Conservation (phyloP, 495 filamentous ascomycete genomes). For the Evansstolkia leycettana region DNA sequence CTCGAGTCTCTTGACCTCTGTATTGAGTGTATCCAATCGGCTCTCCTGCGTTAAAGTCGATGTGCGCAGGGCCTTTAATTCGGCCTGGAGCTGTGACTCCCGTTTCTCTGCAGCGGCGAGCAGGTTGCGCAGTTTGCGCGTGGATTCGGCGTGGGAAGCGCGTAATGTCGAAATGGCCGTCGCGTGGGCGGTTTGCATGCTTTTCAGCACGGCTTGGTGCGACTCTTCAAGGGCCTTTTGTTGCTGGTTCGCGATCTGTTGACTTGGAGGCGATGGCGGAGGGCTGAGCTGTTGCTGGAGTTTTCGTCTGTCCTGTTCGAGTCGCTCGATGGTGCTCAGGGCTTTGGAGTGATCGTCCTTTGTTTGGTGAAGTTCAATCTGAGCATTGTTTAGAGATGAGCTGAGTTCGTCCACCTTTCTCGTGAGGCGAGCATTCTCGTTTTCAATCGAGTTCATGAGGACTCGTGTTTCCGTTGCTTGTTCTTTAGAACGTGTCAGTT, state of each 20-base stretch:
- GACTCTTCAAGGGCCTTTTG: conserved; percentile 16
- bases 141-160: conserved; percentile 30
- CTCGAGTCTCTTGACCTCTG: conserved; percentile 22
- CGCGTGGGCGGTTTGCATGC: conserved; percentile 26
- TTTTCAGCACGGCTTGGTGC: conserved; percentile 27
- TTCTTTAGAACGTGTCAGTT: conserved; percentile 21
- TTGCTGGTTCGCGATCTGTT: conserved; percentile 4
- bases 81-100: conserved; percentile 28
- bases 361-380: conserved; percentile 20
- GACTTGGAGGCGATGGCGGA: conserved; percentile 14
- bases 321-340: conserved; percentile 66
- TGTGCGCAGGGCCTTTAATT: conserved; percentile 19
- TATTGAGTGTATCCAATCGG: conserved; percentile 18
- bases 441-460: conserved; percentile 32
- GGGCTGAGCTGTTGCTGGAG: conserved; percentile 15
- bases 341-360: conserved; percentile 24
- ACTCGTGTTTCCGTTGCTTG: conserved; percentile 29
- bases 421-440: conserved; percentile 32
- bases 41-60: conserved; percentile 10
- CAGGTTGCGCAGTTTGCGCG: conserved; percentile 26
- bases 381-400: conserved; percentile 19
- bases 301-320: conserved; percentile 73
- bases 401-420: conserved; percentile 22
- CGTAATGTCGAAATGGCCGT: conserved; percentile 27
- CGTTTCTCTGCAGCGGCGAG: conserved; percentile 30